Base-by-base conservation (phyloP, 306 rosid species). In the Notholithocarpus densiflorus region DNA sequence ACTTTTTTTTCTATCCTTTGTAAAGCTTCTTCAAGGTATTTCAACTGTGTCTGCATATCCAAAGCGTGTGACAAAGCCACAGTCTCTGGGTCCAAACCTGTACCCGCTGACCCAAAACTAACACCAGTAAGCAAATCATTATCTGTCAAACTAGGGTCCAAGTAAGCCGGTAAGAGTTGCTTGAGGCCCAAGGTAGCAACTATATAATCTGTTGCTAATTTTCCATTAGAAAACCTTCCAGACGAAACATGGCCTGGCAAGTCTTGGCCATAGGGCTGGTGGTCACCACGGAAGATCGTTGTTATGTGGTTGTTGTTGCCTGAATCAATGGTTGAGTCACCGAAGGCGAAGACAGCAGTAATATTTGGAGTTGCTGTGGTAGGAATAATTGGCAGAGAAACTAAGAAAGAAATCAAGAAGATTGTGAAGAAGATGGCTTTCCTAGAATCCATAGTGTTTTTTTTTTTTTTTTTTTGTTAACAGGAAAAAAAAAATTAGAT, bases 171-270 rank as follows among this genome's bases (percentile, higher is more conserved):
- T 21, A 89, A 69, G 1, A 73, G 4, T 0, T 86, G 84, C 29
- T 27, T 27, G 0, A 88, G 59, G 45, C 91, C 93, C 3, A 89
- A 53, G 6, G 18, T 9, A 17, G 86, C 43, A 5, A 61, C 76
- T 5, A 87, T 5, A 48, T 19, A 85, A 81, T 85, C 89, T 1
- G 84, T 87, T 4, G 78, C 7, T 4, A 87, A 68, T 26, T 80
- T 85, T 7, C 91, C 89, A 18, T 87, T 57, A 23, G 81, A 71
- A 80, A 87, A 87, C 66, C 90, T 83, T 6, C 90, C 88, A 0
- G 80, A 55, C 7, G 90, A 73, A 15, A 65, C 1, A 6, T 81
- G 83, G 0, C 2, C 26, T 0, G 82, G 90, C 3, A 87, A 71
- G 83, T 87, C 88, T 0, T 64, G 56, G 32, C 91, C 84, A 17